phyloP scores from a whole-genome alignment of 257 asterid species.

The Ajuga chamaepitys region DNA sequence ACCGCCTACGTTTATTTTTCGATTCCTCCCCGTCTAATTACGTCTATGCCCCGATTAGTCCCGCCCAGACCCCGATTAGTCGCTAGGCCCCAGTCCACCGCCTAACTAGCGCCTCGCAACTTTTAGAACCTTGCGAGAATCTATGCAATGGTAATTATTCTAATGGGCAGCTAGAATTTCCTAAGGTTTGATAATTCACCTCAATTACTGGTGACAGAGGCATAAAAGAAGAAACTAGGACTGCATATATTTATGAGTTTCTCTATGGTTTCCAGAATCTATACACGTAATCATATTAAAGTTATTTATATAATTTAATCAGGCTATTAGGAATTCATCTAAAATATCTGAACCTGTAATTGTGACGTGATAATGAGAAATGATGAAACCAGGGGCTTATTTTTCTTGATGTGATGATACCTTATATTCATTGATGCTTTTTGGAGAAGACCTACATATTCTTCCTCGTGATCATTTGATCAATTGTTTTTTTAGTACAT shows the following conservation, averaged over 20 bases:
- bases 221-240: not conserved
- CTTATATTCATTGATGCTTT: not conserved
- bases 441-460: not conserved
- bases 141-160: not conserved
- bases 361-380: not conserved
- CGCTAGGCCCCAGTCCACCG: no score
- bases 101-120: no score
- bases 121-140: no score
- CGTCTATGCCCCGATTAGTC: no score
- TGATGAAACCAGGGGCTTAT: not conserved
- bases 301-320: not conserved
- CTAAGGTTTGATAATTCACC: not conserved
- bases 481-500: slow-evolving; percentile 27
- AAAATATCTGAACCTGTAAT: not conserved
- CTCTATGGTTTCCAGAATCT: not conserved
- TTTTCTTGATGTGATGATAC: not conserved
- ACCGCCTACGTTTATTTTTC: no score
- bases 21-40: no score
- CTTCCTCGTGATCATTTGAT: slow-evolving; percentile 4
- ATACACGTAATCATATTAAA: not conserved
- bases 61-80: no score
- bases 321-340: not conserved
- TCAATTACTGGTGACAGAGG: not conserved
- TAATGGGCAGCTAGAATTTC: not conserved
- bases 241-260: not conserved